Conservation (phyloP, 2,329 filamentous ascomycete genomes). For the Colletotrichum destructivum region DNA sequence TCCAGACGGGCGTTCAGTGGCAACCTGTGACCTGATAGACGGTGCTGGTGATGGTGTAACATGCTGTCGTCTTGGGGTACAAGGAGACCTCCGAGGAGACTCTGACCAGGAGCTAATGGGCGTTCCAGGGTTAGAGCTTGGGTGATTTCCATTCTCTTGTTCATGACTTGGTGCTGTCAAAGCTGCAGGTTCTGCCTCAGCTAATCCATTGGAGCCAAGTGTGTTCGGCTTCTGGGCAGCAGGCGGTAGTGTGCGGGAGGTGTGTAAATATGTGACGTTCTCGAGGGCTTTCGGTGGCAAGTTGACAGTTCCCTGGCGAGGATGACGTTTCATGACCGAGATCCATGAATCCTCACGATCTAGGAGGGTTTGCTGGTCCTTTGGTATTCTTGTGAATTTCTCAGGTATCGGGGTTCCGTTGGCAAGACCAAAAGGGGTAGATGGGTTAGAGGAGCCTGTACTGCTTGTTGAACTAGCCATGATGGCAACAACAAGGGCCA, state of each 20-base stretch:
- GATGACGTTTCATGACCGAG: conserved; percentile 45
- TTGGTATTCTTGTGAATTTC: conserved; percentile 52
- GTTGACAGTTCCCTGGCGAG: conserved; percentile 47
- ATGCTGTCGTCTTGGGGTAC: neutral
- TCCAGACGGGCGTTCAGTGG: conserved; percentile 10
- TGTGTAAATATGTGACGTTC: conserved; percentile 46
- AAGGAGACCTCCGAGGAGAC: conserved; percentile 41
- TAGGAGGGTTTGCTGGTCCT: conserved; percentile 57
- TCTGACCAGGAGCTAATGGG: conserved; percentile 44
- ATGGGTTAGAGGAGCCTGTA: conserved; percentile 25
- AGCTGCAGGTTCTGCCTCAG: neutral
- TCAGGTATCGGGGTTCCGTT: conserved; percentile 43
- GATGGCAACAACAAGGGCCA: conserved; percentile 1
- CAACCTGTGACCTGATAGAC: conserved; percentile 37
- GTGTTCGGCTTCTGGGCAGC: conserved; percentile 33
- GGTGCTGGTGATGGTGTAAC: conserved; percentile 8
- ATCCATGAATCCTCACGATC: conserved; percentile 56
- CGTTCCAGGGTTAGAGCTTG: neutral
- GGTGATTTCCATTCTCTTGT: conserved; percentile 1
- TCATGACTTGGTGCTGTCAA: neutral
- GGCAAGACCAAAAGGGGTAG: neutral
- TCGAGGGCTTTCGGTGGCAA: conserved; percentile 56
- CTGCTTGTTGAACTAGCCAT: conserved; percentile 26
- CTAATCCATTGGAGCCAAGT: conserved; percentile 2
- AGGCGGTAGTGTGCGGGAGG: conserved; percentile 35